Evolutionary conservation across 345 rosid genomes (phyloP), one percentile per base, ranked within the genome.

Genomic region (Diplotaxis tenuifolia): DNA sequence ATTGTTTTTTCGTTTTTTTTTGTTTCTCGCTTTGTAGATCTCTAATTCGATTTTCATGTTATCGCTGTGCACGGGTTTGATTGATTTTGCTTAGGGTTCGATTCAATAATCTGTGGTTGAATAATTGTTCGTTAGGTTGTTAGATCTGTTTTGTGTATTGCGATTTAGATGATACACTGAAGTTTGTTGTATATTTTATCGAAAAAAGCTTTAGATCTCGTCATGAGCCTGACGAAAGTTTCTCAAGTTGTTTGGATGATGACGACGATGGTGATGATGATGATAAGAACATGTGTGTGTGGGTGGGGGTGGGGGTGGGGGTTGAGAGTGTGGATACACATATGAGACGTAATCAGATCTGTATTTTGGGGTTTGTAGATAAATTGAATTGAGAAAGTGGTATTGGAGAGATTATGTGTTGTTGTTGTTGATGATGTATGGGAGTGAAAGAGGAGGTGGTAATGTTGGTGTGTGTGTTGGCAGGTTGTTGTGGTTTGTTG

Each of bases 371-470:
- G 34, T 55, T 64, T 63, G 8, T 72, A 4, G 66, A 28, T 67
- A 31, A 29, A 7, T 20, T n/a, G 59, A 18, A 4, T 5, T 55
- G 65, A 25, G 56, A 23, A 31, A 14, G 50, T 42, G 47, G 50
- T 1, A 42, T n/a, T n/a, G 47, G 16, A 18, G 47, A 40, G 47
- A 40, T 12, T 12, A 4, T 40, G 50, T 42, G 49, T n/a, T n/a
- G n/a, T n/a, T 42, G 45, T 42, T 0, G 3, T 25, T 25, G 1
- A 14, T 42, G 56, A 49, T 49, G 54, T 49, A 16, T 49, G 56
- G 56, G 56, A 58, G 59, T 42, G 80, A 47, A 57, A 76, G n/a
- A 25, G 80, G 66, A 53, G 71, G 75, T 76, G 71, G 75, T 76
- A 70, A 70, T 70, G 62, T 55, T 65, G 70, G 71, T 55, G 53